Conservation (phyloP, 495 filamentous ascomycete genomes). For the Penicillium coprophilum region DNA sequence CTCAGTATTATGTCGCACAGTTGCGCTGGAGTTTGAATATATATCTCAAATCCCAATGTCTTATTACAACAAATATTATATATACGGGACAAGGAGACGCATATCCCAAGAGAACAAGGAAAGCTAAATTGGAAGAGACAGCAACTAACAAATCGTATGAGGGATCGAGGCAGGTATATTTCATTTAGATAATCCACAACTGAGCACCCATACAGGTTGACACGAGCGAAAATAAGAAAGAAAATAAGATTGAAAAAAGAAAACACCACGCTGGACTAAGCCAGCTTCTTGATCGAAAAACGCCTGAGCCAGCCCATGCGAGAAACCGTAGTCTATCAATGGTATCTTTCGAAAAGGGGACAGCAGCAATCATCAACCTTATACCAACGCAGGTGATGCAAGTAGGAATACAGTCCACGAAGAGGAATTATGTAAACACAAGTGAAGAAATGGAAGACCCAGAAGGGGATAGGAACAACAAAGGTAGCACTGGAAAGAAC, state of each 20-base stretch:
- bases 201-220: neutral
- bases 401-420: constrained; percentile 14
- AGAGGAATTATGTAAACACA: constrained; percentile 9
- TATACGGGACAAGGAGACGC: neutral
- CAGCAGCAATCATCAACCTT: constrained; percentile 7
- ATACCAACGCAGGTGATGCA: constrained; percentile 6
- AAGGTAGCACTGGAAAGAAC: constrained; percentile 1
- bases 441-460: neutral
- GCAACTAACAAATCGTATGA: neutral
- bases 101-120: neutral
- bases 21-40: neutral
- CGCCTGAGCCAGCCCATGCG: constrained; percentile 36
- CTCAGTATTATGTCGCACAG: neutral
- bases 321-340: constrained; percentile 41
- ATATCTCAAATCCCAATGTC: neutral
- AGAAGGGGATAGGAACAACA: constrained; percentile 5
- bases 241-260: neutral
- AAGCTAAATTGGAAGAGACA: constrained; percentile 3
- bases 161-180: neutral
- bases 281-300: constrained; percentile 16
- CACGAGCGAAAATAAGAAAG: neutral
- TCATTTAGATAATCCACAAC: neutral
- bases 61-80: neutral
- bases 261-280: neutral
- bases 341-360: constrained; percentile 39